phyloP scores from a whole-genome alignment of 2,329 filamentous ascomycete genomes.

The Aspergillus ibericus region DNA sequence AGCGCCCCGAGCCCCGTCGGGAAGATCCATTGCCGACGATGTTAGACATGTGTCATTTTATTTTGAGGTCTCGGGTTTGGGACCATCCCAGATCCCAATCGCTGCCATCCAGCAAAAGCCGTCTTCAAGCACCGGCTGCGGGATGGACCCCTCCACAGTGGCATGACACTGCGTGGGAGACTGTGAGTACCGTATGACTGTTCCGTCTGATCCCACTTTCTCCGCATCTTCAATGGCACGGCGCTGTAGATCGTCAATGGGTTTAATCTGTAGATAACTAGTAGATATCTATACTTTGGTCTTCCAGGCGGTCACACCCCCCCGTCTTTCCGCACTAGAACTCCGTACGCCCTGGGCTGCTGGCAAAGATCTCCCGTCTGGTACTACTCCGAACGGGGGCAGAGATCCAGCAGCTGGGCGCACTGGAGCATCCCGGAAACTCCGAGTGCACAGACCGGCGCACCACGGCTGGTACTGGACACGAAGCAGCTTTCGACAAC shows the following conservation, averaged over 20 bases:
- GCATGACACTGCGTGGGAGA: slow-evolving; percentile 1
- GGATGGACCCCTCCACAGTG: neutral
- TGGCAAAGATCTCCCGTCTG: neutral
- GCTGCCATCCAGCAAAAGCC: neutral
- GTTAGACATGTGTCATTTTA: neutral
- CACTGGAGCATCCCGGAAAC: neutral
- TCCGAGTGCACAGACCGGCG: slow-evolving; percentile 1
- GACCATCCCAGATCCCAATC: neutral
- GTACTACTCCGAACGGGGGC: neutral
- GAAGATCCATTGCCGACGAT: slow-evolving; percentile 1
- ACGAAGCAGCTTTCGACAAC: neutral
- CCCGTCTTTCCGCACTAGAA: neutral
- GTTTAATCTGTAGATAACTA: neutral
- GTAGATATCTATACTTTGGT: neutral
- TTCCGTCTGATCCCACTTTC: neutral
- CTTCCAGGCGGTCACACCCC: neutral
- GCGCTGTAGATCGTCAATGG: neutral
- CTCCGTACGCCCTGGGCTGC: neutral
- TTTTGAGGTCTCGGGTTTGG: neutral
- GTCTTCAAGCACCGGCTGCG: neutral
- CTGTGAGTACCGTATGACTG: slow-evolving; percentile 4
- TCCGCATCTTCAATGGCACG: slow-evolving; percentile 1
- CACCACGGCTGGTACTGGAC: neutral
- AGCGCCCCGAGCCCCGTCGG: neutral
- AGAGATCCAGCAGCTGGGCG: slow-evolving; percentile 2